Conservation (phyloP, 148 eudicot genomes). For the Polygonum maritimum region DNA sequence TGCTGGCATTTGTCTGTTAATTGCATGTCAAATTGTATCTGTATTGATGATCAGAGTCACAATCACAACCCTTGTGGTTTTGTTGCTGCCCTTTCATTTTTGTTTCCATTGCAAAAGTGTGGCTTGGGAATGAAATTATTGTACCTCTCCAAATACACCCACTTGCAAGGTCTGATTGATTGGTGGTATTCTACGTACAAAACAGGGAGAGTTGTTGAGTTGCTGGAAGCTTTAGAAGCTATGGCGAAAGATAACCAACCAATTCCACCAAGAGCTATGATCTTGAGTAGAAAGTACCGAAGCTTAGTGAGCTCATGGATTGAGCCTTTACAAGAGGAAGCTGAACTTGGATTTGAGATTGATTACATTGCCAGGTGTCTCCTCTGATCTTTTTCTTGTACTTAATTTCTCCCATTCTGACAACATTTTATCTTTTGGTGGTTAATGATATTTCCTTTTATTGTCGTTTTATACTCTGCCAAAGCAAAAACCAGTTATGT, state of each 20-base stretch:
- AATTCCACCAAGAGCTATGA: slow-evolving; percentile 95
- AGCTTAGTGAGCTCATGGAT: slow-evolving; percentile 97
- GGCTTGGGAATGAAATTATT: neutral
- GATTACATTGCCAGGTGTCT: slow-evolving; percentile 83
- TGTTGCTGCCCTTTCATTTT: neutral
- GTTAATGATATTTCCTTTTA: neutral
- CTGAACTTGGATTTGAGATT: slow-evolving; percentile 91
- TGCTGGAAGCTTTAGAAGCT: slow-evolving; percentile 83
- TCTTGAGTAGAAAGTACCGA: slow-evolving; percentile 81
- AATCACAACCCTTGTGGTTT: slow-evolving; percentile 3
- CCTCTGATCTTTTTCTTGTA: slow-evolving; percentile 4
- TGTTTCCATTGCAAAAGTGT: slow-evolving; percentile 2
- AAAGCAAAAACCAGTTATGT: neutral
- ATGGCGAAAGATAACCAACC: slow-evolving; percentile 79
- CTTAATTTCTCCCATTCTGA: neutral
- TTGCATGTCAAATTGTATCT: neutral
- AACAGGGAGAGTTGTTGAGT: slow-evolving; percentile 81
- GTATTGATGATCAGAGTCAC: neutral
- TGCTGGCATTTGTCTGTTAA: neutral
- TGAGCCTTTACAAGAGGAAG: slow-evolving; percentile 98
- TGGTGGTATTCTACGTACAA: slow-evolving; percentile 11
- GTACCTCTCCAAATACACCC: neutral
- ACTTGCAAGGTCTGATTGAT: neutral
- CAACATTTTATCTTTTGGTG: neutral
- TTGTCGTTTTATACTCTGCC: neutral